Base-by-base conservation (phyloP, 2,329 filamentous ascomycete genomes). In the Davidsoniella australis region DNA sequence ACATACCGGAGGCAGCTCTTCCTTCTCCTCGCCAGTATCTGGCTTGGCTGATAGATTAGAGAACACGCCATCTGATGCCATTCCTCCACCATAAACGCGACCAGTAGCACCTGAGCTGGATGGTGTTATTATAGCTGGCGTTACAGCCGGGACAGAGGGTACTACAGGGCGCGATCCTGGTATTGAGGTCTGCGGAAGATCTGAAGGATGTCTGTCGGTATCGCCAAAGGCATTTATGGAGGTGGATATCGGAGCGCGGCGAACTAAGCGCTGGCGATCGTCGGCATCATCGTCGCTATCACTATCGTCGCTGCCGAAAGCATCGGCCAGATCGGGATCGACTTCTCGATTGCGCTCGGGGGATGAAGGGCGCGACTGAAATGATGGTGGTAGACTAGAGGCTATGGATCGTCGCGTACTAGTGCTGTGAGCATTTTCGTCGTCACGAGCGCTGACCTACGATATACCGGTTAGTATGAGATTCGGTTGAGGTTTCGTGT, bases 11-110 rank as follows among this genome's bases (percentile, higher is more conserved):
- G 91, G 91, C 64, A 85, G 75, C 64, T 98, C 91, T 55, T 98
- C 91, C 52, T 84, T 70, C 56, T 80, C 77, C 10, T 47, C 82
- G 24, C 79, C 82, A 41, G 78, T 72, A 58, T 93, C 85, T 0
- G 89, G 89, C 62, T 94, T 89, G 12, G 91, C 91, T 56, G 78
- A 86, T 56, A 98, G 66, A 62, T 98, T 98, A 49, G 89, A 91
- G 66, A 94, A 98, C 23, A 98, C 91, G 54, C 91, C 91, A 64
- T 96, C 91, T 45, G 85, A 87, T 49, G 83, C 80, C n/a, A 79
- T 76, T 20, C 80, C 81, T 48, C 81, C 76, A 41, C 85, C 82
- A 54, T 85, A 78, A 2, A 83, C 72, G 16, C 54, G 33, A 2
- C 50, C 48, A 2, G 39, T 41, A 18, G 38, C 38, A 8, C 38